Conservation (phyloP, 2,329 filamentous ascomycete genomes). For the Bipolaris bicolor region DNA sequence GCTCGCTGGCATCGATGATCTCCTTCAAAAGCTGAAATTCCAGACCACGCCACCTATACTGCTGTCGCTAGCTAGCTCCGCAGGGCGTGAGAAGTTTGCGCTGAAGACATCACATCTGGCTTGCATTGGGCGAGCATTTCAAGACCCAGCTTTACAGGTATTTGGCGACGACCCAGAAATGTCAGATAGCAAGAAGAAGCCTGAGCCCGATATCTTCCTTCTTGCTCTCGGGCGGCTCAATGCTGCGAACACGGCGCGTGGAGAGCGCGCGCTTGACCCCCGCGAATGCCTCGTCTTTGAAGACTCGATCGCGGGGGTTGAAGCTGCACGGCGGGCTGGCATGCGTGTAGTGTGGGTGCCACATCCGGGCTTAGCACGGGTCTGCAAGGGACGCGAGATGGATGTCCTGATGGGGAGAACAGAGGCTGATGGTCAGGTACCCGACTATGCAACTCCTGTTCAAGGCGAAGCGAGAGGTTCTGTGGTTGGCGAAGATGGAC, state of each 20-base stretch:
- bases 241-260: not conserved
- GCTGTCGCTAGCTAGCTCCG: conserved; percentile 11
- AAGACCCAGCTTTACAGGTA: conserved; percentile 4
- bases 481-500: not conserved
- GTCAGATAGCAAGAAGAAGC: conserved; percentile 14
- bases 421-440: conserved; percentile 2
- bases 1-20: conserved; percentile 1
- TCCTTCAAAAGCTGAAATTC: conserved; percentile 1
- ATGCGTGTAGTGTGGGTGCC: conserved; percentile 12
- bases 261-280: not conserved
- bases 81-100: conserved; percentile 4
- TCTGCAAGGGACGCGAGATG: conserved; percentile 10
- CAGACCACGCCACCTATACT: conserved; percentile 2
- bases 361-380: conserved; percentile 8
- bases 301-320: conserved; percentile 11
- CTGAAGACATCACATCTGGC: conserved; percentile 8
- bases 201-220: conserved; percentile 12
- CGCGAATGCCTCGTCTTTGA: conserved; percentile 13
- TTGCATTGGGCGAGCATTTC: not conserved
- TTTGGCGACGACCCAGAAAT: conserved; percentile 12
- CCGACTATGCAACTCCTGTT: not conserved
- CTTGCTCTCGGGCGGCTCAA: conserved; percentile 8
- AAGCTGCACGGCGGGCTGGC: conserved; percentile 3
- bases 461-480: not conserved
- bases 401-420: conserved; percentile 12